These are phyloP conservation scores for Pelargonium nanum DNA, from an alignment of 345 rosid genomes.

Conservation along the genomic window DNA sequence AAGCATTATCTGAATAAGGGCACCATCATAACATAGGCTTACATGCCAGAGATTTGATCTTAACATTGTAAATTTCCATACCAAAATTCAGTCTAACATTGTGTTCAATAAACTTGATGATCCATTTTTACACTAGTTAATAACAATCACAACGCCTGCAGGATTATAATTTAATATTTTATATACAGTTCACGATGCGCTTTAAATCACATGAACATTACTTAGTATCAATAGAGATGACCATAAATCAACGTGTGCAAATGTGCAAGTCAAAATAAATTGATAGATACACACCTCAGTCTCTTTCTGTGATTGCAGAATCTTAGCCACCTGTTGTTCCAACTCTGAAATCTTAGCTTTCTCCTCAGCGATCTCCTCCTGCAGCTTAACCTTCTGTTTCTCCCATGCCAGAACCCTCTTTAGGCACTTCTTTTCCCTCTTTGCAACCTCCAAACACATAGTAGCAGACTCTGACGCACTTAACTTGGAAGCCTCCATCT, in stretches of 20 bases:
- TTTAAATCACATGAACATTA: background rate
- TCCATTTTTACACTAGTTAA: background rate
- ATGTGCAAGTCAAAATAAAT: background rate
- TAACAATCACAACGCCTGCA: background rate
- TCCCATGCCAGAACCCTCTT: conserved; percentile 79
- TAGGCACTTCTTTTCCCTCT: conserved; percentile 70
- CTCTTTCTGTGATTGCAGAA: conserved; percentile 49
- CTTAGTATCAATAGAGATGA: background rate
- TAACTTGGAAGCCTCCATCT: conserved; percentile 84
- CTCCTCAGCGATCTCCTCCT: conserved; percentile 60
- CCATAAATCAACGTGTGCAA: background rate
- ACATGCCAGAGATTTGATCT: background rate
- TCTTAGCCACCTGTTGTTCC: conserved; percentile 34
- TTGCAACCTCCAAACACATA: conserved; percentile 56
- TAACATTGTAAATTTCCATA: background rate
- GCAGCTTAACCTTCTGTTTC: conserved; percentile 72
- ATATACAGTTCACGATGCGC: background rate
- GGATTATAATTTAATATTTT: background rate
- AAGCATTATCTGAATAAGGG: background rate
- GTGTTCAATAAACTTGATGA: background rate
- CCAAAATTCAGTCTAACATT: background rate
- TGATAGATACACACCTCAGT: conserved; percentile 48
- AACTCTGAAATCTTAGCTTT: conserved; percentile 62
- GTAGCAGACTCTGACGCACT: conserved; percentile 79
- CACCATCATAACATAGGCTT: background rate